Evolutionary conservation across 1,284 basidiomycete genomes (phyloP), one percentile per base, ranked within the genome.

Genomic region (Thecaphora thlaspeos): DNA sequence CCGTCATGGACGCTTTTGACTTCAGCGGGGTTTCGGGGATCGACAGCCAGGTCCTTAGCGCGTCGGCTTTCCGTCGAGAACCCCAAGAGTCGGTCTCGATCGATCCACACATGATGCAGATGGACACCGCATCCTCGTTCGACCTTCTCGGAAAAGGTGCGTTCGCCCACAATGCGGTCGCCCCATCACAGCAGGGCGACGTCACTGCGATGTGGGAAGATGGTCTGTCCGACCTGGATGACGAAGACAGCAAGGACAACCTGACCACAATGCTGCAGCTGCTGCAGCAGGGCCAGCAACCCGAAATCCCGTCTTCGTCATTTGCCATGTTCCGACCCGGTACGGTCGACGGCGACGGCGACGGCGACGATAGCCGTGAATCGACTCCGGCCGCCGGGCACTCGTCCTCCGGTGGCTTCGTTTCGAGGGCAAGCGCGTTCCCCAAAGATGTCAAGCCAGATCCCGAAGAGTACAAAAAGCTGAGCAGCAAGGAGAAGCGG

Each of bases 381-480:
- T n/a, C n/a, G n/a, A n/a, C n/a, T n/a, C n/a, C n/a, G n/a, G n/a
- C n/a, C n/a, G n/a, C n/a, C n/a, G n/a, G n/a, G n/a, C n/a, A n/a
- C n/a, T n/a, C n/a, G n/a, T n/a, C n/a, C n/a, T n/a, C n/a, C n/a
- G n/a, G n/a, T n/a, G n/a, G n/a, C n/a, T n/a, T n/a, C n/a, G n/a
- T n/a, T n/a, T n/a, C n/a, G n/a, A n/a, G n/a, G n/a, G n/a, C n/a
- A n/a, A n/a, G n/a, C n/a, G n/a, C n/a, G n/a, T n/a, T n/a, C n/a
- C n/a, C 56, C 51, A 67, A 68, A 48, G 58, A 68, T 40, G 70
- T 68, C 47, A 70, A 68, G 51, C 89, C 89, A 1, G 85, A 86
- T 17, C 88, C 91, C 0, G 92, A 96, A 70, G 91, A 94, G 70
- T 96, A 96, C 82, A 88, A 90, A 80, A 95, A 91, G 80, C 88